Percentiles rank a stretch among this genome's conserved stretches.
Conservation (phyloP, 2,329 filamentous ascomycete species). For the Penicillium digitatum region DNA sequence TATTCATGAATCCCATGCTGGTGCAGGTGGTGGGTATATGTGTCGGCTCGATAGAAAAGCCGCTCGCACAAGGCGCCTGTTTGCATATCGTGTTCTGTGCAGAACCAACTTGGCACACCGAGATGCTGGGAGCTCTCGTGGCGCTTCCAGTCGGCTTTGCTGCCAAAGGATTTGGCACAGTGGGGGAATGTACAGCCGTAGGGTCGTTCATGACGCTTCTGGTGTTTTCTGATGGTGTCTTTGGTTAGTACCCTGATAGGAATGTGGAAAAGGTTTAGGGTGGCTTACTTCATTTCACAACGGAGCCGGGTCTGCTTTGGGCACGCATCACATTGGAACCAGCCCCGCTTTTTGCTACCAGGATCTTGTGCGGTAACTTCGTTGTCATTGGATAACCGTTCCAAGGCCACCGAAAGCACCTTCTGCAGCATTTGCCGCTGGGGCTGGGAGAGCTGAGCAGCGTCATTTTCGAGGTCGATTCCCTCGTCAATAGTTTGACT, state of each 20-base stretch:
- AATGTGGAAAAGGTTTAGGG: neutral
- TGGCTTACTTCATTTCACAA: constrained; percentile 39
- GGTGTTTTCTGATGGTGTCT: constrained; percentile 64
- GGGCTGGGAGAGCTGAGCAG: constrained; percentile 22
- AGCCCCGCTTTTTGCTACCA: constrained; percentile 22
- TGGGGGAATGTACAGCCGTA: constrained; percentile 72
- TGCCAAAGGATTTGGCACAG: constrained; percentile 75
- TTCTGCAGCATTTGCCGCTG: constrained; percentile 34
- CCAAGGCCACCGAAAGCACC: constrained; percentile 30
- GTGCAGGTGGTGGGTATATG: constrained; percentile 60
- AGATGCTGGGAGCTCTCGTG: constrained; percentile 80
- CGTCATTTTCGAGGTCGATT: constrained; percentile 19
- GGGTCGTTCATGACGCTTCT: constrained; percentile 73
- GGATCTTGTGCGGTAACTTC: neutral
- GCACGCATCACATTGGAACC: constrained; percentile 32
- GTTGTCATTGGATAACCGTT: constrained; percentile 23
- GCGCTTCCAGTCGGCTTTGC: constrained; percentile 90
- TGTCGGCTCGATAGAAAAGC: constrained; percentile 56
- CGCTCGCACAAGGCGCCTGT: constrained; percentile 50
- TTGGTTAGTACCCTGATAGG: neutral
- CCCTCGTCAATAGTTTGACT: constrained; percentile 23
- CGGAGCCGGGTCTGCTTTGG: constrained; percentile 30
- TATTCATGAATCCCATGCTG: constrained; percentile 43
- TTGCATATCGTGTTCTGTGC: constrained; percentile 45
- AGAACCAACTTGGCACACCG: constrained; percentile 68